phyloP scores from a whole-genome alignment of 768 basidiomycete species.

The Termitomyces sp. region DNA sequence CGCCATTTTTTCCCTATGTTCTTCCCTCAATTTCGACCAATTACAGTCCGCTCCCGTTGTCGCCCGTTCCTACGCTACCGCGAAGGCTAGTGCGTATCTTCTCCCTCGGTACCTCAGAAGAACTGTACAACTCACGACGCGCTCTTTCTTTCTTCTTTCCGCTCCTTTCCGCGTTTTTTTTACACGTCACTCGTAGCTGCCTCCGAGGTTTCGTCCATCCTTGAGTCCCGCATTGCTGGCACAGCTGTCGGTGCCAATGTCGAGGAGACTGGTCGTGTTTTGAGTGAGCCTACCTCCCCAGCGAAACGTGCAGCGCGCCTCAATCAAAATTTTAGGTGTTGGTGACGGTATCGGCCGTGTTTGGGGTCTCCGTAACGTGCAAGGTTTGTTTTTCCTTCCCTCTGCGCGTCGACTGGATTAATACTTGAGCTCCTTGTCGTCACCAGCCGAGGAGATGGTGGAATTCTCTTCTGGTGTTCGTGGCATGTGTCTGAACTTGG shows the following conservation, averaged over 20 bases:
- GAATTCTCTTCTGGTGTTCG: conserved; percentile 99
- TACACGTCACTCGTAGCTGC: conserved; percentile 65
- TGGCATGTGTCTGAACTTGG: conserved; percentile 99
- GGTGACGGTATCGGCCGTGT: conserved; percentile 99
- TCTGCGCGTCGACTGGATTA: neutral
- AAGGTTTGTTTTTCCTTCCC: conserved; percentile 48
- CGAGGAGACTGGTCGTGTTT: conserved; percentile 97
- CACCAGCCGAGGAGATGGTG: conserved; percentile 98
- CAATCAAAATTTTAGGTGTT: conserved; percentile 57
- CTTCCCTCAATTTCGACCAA: conserved; percentile 17
- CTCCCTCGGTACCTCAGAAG: neutral
- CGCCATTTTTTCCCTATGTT: conserved; percentile 17
- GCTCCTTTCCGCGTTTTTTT: conserved; percentile 15
- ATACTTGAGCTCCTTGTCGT: conserved; percentile 13
- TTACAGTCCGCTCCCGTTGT: conserved; percentile 44
- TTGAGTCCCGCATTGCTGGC: conserved; percentile 97
- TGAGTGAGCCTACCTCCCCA: conserved; percentile 60
- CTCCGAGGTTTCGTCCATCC: conserved; percentile 98
- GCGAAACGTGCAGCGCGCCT: conserved; percentile 11
- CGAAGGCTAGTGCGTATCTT: conserved; percentile 81
- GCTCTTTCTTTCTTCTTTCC: conserved; percentile 18
- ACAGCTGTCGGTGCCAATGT: conserved; percentile 88
- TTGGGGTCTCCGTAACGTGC: conserved; percentile 98
- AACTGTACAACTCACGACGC: conserved; percentile 18
- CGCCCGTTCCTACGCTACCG: conserved; percentile 91